These are phyloP conservation scores for Nannochloropsis gaditana DNA, from an alignment of 108 stramenopile species.

Conservation along the genomic window DNA sequence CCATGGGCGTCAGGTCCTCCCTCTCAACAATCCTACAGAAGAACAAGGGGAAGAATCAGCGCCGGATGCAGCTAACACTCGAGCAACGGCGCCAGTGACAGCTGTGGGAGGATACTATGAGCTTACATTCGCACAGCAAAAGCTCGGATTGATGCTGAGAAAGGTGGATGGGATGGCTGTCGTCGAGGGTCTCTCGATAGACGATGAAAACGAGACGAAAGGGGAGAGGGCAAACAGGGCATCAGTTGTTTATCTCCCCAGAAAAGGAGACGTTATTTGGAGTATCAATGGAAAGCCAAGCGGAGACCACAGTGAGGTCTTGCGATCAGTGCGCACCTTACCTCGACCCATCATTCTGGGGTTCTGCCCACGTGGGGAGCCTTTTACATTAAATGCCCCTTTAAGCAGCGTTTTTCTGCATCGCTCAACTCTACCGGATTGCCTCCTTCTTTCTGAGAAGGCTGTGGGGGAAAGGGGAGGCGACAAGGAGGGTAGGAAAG, in stretches of 20 bases:
- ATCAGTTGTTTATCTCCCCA: background rate
- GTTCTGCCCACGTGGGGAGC: background rate
- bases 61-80: background rate
- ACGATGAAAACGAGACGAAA: background rate
- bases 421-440: background rate
- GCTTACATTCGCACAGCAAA: background rate
- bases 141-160: background rate
- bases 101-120: background rate
- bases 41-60: background rate
- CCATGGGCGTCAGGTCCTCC: background rate
- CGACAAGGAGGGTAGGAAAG: background rate
- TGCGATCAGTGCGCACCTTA: background rate
- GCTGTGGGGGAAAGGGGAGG: background rate
- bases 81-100: background rate
- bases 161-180: background rate
- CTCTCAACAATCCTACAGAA: background rate
- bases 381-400: background rate
- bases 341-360: background rate
- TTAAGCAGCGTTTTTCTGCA: background rate
- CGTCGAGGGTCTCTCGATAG: background rate
- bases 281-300: background rate
- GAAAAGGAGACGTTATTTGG: background rate
- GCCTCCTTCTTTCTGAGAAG: background rate
- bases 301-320: background rate
- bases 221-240: background rate